phyloP scores from a whole-genome alignment of 2,329 filamentous ascomycete genomes.

The Thermothelomyces thermophilus region DNA sequence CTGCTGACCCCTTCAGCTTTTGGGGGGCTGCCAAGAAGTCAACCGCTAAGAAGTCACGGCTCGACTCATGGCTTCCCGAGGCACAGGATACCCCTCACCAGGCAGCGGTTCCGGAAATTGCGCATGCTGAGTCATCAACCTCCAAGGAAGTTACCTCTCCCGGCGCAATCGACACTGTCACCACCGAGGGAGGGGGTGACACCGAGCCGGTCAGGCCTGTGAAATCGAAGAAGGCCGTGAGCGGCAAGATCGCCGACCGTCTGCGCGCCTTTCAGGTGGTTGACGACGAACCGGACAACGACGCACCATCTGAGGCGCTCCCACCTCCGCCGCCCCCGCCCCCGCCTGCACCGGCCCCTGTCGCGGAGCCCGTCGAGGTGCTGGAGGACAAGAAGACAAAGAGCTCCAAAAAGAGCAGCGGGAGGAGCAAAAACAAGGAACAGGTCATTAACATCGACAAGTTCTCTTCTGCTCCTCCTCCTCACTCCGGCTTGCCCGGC shows the following conservation, averaged over 20 bases:
- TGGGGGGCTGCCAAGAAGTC: conserved; percentile 48
- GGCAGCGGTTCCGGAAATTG: conserved; percentile 34
- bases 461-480: conserved; percentile 20
- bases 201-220: conserved; percentile 33
- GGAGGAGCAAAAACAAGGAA: conserved; percentile 24
- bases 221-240: conserved; percentile 44
- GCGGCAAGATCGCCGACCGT: conserved; percentile 49
- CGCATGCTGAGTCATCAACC: conserved; percentile 44
- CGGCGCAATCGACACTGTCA: conserved; percentile 19
- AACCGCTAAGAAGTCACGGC: conserved; percentile 30
- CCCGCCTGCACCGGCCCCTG: conserved; percentile 31
- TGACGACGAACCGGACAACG: conserved; percentile 28
- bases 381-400: conserved; percentile 37
- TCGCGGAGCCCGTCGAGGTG: conserved; percentile 20
- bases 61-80: conserved; percentile 24
- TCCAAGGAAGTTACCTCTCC: conserved; percentile 39
- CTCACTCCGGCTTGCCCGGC: conserved; percentile 41
- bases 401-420: conserved; percentile 13
- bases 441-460: conserved; percentile 22
- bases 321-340: conserved; percentile 32
- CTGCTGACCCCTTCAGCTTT: conserved; percentile 47
- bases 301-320: conserved; percentile 5
- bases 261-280: conserved; percentile 49
- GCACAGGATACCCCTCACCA: conserved; percentile 13
- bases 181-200: conserved; percentile 29